These are phyloP conservation scores for Trichosporon asahii DNA, from an alignment of 1,284 basidiomycete species.

Conservation along the genomic window DNA sequence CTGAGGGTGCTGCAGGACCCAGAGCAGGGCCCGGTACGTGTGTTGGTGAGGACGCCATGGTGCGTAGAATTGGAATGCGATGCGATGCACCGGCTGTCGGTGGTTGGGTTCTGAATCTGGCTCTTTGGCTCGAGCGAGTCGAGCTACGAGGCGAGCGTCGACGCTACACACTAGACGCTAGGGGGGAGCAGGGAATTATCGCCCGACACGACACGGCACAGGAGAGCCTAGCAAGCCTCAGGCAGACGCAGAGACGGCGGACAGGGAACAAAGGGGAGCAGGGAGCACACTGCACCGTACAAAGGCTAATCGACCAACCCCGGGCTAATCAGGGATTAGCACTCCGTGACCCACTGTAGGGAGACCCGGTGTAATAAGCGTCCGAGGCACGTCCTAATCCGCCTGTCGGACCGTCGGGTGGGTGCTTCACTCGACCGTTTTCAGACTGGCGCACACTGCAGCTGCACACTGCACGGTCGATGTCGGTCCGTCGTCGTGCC, in stretches of 20 bases:
- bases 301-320: background rate
- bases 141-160: background rate
- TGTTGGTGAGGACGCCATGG: background rate
- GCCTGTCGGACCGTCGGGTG: background rate
- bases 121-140: background rate
- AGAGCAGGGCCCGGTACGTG: background rate
- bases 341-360: no score
- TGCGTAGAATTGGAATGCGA: background rate
- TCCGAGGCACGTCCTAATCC: background rate
- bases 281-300: background rate
- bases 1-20: background rate
- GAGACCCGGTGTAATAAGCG: background rate
- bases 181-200: background rate
- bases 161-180: slow-evolving; percentile 1
- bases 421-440: background rate
- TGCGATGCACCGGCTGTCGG: background rate
- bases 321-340: background rate
- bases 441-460: background rate
- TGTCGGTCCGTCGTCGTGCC: background rate
- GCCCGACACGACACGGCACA: background rate
- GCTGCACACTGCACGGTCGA: background rate
- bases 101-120: background rate
- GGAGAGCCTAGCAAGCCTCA: no score
- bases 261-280: background rate
- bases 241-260: background rate